Base-by-base conservation (phyloP, 257 asterid species). In the Buddleja alternifolia region DNA sequence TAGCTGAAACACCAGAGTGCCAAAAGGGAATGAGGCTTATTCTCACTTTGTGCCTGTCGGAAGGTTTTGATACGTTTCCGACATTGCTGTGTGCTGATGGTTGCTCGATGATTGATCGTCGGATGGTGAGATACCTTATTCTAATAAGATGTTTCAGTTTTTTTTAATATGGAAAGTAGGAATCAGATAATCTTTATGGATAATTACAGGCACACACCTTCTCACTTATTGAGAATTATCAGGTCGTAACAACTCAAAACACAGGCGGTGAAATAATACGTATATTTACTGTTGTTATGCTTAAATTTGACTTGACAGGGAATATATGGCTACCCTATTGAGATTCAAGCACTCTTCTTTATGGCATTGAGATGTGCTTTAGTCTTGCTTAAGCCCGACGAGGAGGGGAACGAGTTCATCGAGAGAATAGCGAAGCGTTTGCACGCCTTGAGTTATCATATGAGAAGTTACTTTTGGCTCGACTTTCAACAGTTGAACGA, bases 11-110 rank as follows among this genome's bases (percentile, higher is more conserved):
- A 9, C 75, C 90, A 0, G 96, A 85, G 64, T 89, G 96, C 81
- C 96, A 87, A 75, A 89, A 79, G 84, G 95, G 96, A 8, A 87
- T 85, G 96, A 75, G 80, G 63, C 89, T 89, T 70, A 89, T 89
- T 48, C 75, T 89, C 67, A 41, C 85, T 32, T 66, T 89, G 72
- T 85, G 92, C 45, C 81, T 87, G 55, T 85, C 92, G 0, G 95
- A 89, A 79, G 96, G 95, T 44, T 89, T 89, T 29, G 96, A 89
- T 39, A 87, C 92, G 1, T 89, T 89, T 63, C 96, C 96, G 0
- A 87, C 96, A 0, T 75, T 89, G 70, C 86, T 89, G 16, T 89
- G 95, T 68, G 95, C 95, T 46, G 95, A 89, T 79, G 95, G 92
- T 51, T 87, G 96, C 78, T 83, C 89, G 6, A 89, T 87, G 96